Evolutionary conservation across 305 asterid genomes (phyloP), one percentile per base, ranked within the genome.

Genomic region (Solanum aculeatissimum): DNA sequence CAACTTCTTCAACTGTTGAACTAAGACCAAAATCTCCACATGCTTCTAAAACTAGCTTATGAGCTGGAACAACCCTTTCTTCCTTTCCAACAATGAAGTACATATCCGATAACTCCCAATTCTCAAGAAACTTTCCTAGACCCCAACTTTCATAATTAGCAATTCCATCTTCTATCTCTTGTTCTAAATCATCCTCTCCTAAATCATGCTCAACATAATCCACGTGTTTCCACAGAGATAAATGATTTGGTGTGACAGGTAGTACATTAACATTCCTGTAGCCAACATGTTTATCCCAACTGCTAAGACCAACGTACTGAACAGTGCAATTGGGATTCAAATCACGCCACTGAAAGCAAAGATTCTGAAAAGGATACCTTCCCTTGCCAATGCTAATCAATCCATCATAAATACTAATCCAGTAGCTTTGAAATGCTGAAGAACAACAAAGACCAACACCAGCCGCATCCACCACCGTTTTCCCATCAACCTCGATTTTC

Each of bases 281-380:
- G 29, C 99, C 98, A 12, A 97, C 98, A 85, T 97, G 98, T 70
- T 93, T 93, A 84, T 95, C 99, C 98, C 98, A 97, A 86, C 99
- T 94, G 89, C 99, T 97, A 80, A 97, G 97, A 66, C 99, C 99
- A n/a, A 97, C 91, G 43, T 95, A 97, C 92, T 94, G 97, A 84
- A 95, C 95, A 42, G 90, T 91, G 85, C 95, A 86, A 89, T 93
- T 95, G 32, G 99, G 99, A 70, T 94, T 92, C 1, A 98, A 89
- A 86, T 97, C 98, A 84, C 90, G 93, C 99, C 99, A 97, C 86
- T 95, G 98, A 84, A 92, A 97, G 62, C 95, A 97, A 54, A 94
- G 97, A 88, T 97, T 95, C 83, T 95, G 99, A 85, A 97, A 97
- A 85, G 99, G 98, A 86, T 94, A 95, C 90, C 98, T 91, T 32